Evolutionary conservation across 805 yeast genomes (phyloP), one percentile per base, ranked within the genome.

Genomic region (Dipodascopsis tothii): DNA sequence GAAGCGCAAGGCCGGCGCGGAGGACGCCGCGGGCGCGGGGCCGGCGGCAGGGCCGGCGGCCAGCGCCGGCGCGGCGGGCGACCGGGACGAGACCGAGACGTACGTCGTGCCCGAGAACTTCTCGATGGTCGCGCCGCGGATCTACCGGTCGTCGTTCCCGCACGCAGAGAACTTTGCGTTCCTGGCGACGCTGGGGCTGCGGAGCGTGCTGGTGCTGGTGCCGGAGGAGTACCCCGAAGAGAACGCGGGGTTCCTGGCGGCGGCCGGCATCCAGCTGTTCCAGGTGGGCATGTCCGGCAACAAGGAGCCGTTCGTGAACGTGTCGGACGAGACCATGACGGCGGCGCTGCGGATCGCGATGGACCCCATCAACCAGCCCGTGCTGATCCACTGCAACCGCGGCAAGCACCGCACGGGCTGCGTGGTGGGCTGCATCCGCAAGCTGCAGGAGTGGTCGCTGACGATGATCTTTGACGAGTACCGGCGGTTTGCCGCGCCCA

Each of bases 401-500:
- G 98, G 98, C 7, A 92, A 90, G 62, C 98, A 92, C 62, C 72
- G 98, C 55, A 92, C 98, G 0, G 98, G 98, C 0, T 92, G 97
- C 62, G 70, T 92, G 14, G 88, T 92, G 23, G 98, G 98, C 2
- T 90, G 96, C 59, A 71, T 92, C 27, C 68, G 98, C 48, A 71
- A 92, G 56, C 65, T 88, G 41, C 97, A 90, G 60, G 78, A 80
- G 48, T 92, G 98, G 98, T 81, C 94, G 2, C 64, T 87, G 51
- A 81, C 95, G 1, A 84, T 90, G 78, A 92, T 90, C 17, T 87
- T 92, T 59, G 97, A 92, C 57, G 98, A 92, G 60, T 92, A 92
- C 65, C 69, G 98, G 47, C 74, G 90, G 57, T 92, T 87, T 67
- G 95, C 97, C 5, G 82, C 82, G 41, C 98, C 98, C 6, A 92